These are phyloP conservation scores for Penicilliopsis zonata DNA, from an alignment of 495 filamentous ascomycete species.

Conservation along the genomic window DNA sequence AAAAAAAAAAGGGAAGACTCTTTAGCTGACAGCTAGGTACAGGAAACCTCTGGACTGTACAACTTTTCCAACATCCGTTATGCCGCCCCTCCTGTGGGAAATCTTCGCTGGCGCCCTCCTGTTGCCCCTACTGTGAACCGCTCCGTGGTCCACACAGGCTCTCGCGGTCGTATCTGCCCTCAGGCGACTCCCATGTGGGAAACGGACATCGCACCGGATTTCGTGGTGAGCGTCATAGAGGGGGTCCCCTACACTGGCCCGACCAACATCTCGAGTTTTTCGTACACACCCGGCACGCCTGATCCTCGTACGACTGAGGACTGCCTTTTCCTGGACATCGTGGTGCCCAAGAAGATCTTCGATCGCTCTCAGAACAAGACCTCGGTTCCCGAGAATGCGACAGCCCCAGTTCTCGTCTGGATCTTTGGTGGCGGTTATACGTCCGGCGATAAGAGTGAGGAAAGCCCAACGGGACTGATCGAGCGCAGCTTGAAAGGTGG, in stretches of 20 bases:
- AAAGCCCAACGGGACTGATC: constrained; percentile 34
- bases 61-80: constrained; percentile 52
- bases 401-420: constrained; percentile 46
- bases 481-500: constrained; percentile 20
- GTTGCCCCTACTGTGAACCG: constrained; percentile 23
- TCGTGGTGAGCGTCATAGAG: constrained; percentile 19
- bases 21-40: neutral
- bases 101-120: constrained; percentile 39
- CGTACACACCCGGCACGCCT: constrained; percentile 10
- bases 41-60: constrained; percentile 18
- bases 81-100: constrained; percentile 40
- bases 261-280: constrained; percentile 17
- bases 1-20: constrained; percentile 2
- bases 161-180: constrained; percentile 34
- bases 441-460: constrained; percentile 36
- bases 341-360: constrained; percentile 33
- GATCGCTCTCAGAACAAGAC: constrained; percentile 12
- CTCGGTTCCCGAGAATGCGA: constrained; percentile 4
- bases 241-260: constrained; percentile 18
- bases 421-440: constrained; percentile 49
- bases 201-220: constrained; percentile 14
- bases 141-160: constrained; percentile 29
- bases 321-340: constrained; percentile 44
- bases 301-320: constrained; percentile 43
- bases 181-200: constrained; percentile 36